Conservation (phyloP, 2,329 filamentous ascomycete species). For the Teratosphaeria destructans region DNA sequence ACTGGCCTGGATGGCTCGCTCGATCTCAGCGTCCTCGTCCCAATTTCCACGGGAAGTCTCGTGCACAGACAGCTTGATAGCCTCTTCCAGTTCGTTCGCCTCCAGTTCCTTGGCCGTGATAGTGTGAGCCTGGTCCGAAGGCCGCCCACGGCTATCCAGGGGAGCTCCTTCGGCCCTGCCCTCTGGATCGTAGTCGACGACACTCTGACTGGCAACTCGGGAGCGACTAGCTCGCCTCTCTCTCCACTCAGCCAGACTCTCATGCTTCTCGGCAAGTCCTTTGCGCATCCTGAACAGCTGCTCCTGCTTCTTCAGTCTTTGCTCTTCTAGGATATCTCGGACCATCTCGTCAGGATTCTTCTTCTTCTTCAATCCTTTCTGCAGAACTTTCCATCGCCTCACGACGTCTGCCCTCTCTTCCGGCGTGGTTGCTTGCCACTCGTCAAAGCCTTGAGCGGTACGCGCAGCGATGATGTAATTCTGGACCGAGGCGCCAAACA, state of each 20-base stretch:
- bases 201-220: background rate
- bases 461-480: slow-evolving; percentile 73
- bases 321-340: slow-evolving; percentile 31
- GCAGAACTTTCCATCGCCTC: slow-evolving; percentile 51
- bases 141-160: background rate
- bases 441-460: slow-evolving; percentile 63
- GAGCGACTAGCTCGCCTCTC: slow-evolving; percentile 1
- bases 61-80: slow-evolving; percentile 58
- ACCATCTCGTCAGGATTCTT: slow-evolving; percentile 46
- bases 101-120: slow-evolving; percentile 6
- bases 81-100: slow-evolving; percentile 51
- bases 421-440: slow-evolving; percentile 43
- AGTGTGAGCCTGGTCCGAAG: slow-evolving; percentile 1
- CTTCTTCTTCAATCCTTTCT: slow-evolving; percentile 49
- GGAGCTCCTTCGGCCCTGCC: background rate
- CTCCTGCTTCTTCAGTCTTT: slow-evolving; percentile 21
- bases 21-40: slow-evolving; percentile 60
- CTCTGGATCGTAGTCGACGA: background rate
- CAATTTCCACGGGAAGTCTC: slow-evolving; percentile 60
- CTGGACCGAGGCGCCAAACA: slow-evolving; percentile 59
- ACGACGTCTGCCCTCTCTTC: slow-evolving; percentile 57
- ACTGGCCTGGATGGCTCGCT: slow-evolving; percentile 63
- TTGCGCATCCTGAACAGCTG: slow-evolving; percentile 8
- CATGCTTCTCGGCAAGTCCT: background rate
- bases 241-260: background rate